phyloP scores from a whole-genome alignment of 2,329 filamentous ascomycete species.

The Pseudogymnoascus sp. region DNA sequence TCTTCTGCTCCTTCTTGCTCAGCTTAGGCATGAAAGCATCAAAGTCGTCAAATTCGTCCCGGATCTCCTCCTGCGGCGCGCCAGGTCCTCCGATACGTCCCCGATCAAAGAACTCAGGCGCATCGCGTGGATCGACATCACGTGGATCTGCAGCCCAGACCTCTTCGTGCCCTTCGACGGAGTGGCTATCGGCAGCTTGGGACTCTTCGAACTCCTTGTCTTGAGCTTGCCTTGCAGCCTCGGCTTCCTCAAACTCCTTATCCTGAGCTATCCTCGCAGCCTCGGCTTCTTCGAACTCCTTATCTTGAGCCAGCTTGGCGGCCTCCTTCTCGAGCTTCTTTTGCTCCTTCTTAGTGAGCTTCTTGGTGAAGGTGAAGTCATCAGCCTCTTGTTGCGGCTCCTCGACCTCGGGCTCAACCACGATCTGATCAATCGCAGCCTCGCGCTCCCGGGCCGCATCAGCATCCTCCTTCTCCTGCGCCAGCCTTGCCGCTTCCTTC shows the following conservation, averaged over 20 bases:
- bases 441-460: conserved; percentile 10
- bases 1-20: conserved; percentile 43
- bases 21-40: conserved; percentile 27
- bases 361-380: conserved; percentile 18
- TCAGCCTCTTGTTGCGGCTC: conserved; percentile 8
- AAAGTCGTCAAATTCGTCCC: conserved; percentile 18
- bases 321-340: conserved; percentile 18
- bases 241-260: background rate
- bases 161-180: background rate
- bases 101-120: background rate
- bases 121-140: conserved; percentile 19
- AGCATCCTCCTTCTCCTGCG: background rate
- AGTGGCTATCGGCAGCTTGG: background rate
- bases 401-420: conserved; percentile 21
- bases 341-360: conserved; percentile 14
- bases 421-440: conserved; percentile 13
- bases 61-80: background rate
- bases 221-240: background rate
- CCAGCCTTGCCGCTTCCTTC: conserved; percentile 14
- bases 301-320: background rate
- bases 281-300: background rate
- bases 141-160: conserved; percentile 10
- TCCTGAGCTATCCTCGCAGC: background rate
- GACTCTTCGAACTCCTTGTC: background rate
- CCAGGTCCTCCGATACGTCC: background rate